phyloP scores from a whole-genome alignment of 768 basidiomycete genomes.

The Pulveroboletus frians region DNA sequence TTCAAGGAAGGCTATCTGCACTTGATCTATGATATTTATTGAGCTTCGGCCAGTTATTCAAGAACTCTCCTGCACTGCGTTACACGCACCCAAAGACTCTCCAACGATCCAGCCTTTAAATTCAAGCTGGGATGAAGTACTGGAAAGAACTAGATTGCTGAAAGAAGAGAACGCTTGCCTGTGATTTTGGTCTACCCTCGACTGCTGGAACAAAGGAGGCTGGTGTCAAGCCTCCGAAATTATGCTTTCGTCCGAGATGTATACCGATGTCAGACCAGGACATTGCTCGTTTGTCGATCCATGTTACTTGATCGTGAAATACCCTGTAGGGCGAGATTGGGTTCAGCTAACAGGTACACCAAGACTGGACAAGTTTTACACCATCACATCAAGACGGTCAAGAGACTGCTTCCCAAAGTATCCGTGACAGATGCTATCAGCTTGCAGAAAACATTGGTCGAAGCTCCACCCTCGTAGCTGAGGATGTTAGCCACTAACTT shows the following conservation, averaged over 20 bases:
- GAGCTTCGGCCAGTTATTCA: constrained; percentile 54
- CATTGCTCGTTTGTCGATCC: constrained; percentile 55
- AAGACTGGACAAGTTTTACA: constrained; percentile 85
- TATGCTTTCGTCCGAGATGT: constrained; percentile 92
- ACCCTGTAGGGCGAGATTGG: constrained; percentile 81
- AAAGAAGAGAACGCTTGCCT: too few species aligned
- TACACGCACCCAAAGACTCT: constrained; percentile 83
- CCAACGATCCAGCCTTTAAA: too few species aligned
- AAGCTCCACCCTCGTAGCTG: constrained; percentile 29
- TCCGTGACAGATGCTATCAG: constrained; percentile 70
- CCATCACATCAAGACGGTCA: constrained; percentile 79
- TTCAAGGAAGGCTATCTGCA: constrained; percentile 87
- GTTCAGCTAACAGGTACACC: too few species aligned
- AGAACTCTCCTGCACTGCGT: constrained; percentile 89
- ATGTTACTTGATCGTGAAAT: constrained; percentile 69
- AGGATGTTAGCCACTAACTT: background rate
- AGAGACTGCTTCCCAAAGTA: too few species aligned
- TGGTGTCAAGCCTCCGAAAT: constrained; percentile 95
- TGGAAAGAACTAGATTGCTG: too few species aligned
- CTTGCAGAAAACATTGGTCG: constrained; percentile 62
- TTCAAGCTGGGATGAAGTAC: too few species aligned
- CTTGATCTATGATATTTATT: background rate
- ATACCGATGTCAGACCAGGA: constrained; percentile 43
- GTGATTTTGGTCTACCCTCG: constrained; percentile 83
- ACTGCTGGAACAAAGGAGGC: constrained; percentile 32